Percentiles rank a stretch among this genome's conserved stretches.
Evolutionary conservation across 2,329 filamentous ascomycete genomes (phyloP).

Genomic region (Sclerotinia trifoliorum): DNA sequence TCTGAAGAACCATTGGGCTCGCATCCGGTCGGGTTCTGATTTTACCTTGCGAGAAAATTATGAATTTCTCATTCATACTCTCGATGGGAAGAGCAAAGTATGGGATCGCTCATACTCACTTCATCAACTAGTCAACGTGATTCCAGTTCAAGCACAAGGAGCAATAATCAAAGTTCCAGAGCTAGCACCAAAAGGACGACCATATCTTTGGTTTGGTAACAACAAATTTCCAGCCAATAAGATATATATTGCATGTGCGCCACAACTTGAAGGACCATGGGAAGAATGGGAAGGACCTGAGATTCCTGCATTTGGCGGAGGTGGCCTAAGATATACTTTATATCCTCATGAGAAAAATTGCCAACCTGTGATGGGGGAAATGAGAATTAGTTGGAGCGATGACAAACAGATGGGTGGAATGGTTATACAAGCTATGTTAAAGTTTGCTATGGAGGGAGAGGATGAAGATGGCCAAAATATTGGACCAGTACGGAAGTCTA

Average conservation of each 20-base stretch:
- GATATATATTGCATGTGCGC: conserved; percentile 1
- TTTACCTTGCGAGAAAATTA: conserved; percentile 14
- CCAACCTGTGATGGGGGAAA: not conserved
- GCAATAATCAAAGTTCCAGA: conserved; percentile 3
- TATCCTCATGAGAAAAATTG: conserved; percentile 12
- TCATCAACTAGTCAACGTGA: not conserved
- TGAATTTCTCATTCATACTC: conserved; percentile 13
- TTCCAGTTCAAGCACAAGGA: conserved; percentile 8
- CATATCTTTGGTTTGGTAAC: conserved; percentile 14
- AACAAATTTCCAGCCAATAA: conserved; percentile 8
- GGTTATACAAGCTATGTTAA: conserved; percentile 13
- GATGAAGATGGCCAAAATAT: not conserved
- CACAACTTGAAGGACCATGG: conserved; percentile 3
- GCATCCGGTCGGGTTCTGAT: not conserved
- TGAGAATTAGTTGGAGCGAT: conserved; percentile 17
- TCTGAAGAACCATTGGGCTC: conserved; percentile 12
- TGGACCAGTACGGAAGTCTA: not conserved
- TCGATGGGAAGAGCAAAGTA: conserved; percentile 10
- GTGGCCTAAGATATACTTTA: conserved; percentile 6
- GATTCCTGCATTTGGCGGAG: not conserved
- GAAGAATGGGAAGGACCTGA: conserved; percentile 12
- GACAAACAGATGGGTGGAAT: conserved; percentile 3
- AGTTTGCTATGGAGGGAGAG: not conserved
- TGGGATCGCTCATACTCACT: conserved; percentile 14
- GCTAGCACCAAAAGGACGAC: conserved; percentile 1